Evolutionary conservation across 768 basidiomycete genomes (phyloP), one percentile per base, ranked within the genome.

Genomic region (Auriscalpium orientale): DNA sequence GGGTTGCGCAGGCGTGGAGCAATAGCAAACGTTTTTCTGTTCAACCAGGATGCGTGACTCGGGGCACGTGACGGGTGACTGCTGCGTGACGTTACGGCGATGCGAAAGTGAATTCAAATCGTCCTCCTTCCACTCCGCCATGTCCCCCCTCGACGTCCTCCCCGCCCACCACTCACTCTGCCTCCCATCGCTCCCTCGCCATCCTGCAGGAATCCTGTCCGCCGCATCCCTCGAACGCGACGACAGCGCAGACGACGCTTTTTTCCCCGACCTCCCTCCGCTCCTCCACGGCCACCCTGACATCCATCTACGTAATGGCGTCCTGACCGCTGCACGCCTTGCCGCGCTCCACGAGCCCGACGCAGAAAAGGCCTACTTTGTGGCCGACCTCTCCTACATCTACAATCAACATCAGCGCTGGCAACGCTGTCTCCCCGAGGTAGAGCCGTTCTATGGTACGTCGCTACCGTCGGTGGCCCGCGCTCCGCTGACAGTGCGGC

Each of bases 311-410:
- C 76, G 89, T 48, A 81, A 81, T 59, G 88, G 88, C n/a, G 80
- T 92, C 53, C 83, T 90, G 74, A 76, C 77, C 28, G 84, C 87
- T 1, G 73, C 78, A 5, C 72, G 73, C 54, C 74, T 77, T 35
- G 71, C 77, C 18, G 76, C 77, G 36, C 76, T 75, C 22, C 75
- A 80, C 56, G 78, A 80, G 59, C 77, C 77, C 18, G 85, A 91
- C 65, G 87, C 93, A 11, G 97, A 98, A 73, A 85, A 85, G 56
- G 95, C 97, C 8, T 98, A 98, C 71, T 98, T 98, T 65, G 95
- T 97, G 11, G 93, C 89, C 11, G 97, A 99, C 70, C 83, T 99
- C 45, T 82, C 86, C 62, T 80, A 87, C 62, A 88, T 98, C 5
- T 97, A 89, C 69, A 74, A 74, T 53, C 93, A 95, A 67, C 88